Base-by-base conservation (phyloP, 2,329 filamentous ascomycete species). In the Talaromyces albobiverticillius region DNA sequence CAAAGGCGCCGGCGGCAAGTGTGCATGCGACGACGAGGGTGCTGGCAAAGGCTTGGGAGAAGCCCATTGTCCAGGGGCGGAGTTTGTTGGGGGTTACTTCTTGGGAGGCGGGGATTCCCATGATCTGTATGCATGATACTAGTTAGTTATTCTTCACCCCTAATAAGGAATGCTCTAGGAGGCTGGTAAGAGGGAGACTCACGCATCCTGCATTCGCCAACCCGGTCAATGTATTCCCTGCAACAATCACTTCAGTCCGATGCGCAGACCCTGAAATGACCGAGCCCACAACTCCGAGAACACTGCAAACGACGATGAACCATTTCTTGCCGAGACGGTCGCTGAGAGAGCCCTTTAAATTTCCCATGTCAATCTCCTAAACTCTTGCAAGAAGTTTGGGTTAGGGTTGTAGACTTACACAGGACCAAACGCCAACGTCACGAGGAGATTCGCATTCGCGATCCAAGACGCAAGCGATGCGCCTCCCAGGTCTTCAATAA, bases 131-230 rank as follows among this genome's bases (percentile, higher is more conserved):
- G 13, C 8, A 10, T 6, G n/a, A n/a, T n/a, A n/a, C n/a, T n/a
- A n/a, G n/a, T n/a, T n/a, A n/a, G n/a, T n/a, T n/a, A n/a, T n/a
- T n/a, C n/a, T n/a, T n/a, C n/a, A n/a, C n/a, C n/a, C n/a, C n/a
- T n/a, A n/a, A n/a, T n/a, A n/a, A n/a, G n/a, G n/a, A n/a, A n/a
- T n/a, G n/a, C n/a, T n/a, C n/a, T n/a, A n/a, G n/a, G n/a, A n/a
- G n/a, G n/a, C n/a, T n/a, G n/a, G n/a, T n/a, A n/a, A n/a, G n/a
- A n/a, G n/a, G n/a, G 7, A 10, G 11, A 38, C 46, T 38, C 31
- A 48, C 46, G 26, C 46, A 48, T 48, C 46, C 31, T 13, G 46
- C 46, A 48, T 48, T 48, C 5, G 46, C 46, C 16, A 48, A 48
- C 3, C 46, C 46, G 18, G 46, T 48, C 46, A 48, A 48, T 9